Evolutionary conservation across 495 filamentous ascomycete genomes (phyloP).

Genomic region (Neurospora cerealis): DNA sequence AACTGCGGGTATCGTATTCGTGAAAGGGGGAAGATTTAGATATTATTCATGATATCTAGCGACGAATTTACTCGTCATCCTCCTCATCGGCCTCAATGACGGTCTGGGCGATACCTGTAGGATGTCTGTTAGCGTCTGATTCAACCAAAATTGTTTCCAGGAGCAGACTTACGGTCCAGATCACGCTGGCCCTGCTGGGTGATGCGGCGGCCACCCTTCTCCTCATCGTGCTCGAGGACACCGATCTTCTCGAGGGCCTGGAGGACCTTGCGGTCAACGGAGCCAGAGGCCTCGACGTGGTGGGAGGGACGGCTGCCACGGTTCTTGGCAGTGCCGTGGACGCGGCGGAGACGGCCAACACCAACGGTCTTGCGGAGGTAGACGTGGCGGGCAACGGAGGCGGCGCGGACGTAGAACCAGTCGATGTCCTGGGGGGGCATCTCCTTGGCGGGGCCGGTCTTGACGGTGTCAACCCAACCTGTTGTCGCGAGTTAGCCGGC

Average conservation of each 20-base stretch:
- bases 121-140: background rate
- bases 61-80: slow-evolving; percentile 45
- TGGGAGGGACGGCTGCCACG: slow-evolving; percentile 82
- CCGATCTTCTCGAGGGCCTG: slow-evolving; percentile 98
- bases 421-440: slow-evolving; percentile 93
- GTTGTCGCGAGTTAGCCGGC: background rate
- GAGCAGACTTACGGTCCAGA: slow-evolving; percentile 65
- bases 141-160: too few relatives aligned
- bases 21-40: background rate
- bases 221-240: slow-evolving; percentile 91
- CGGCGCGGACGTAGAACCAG: slow-evolving; percentile 99
- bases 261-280: slow-evolving; percentile 90
- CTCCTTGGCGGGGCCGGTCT: slow-evolving; percentile 92
- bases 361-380: slow-evolving; percentile 99
- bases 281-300: slow-evolving; percentile 91
- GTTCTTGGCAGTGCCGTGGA: slow-evolving; percentile 94
- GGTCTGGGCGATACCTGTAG: slow-evolving; percentile 57
- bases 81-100: slow-evolving; percentile 61
- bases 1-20: background rate
- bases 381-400: slow-evolving; percentile 91
- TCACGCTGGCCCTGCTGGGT: slow-evolving; percentile 96
- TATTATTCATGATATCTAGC: slow-evolving; percentile 1
- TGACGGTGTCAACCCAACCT: slow-evolving; percentile 99
- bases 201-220: slow-evolving; percentile 93
- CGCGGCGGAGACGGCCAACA: slow-evolving; percentile 70